A percentile compares a stretch with the other conserved stretches of the same genome.
Conservation (phyloP, 495 filamentous ascomycete genomes). For the Daldinia loculata region DNA sequence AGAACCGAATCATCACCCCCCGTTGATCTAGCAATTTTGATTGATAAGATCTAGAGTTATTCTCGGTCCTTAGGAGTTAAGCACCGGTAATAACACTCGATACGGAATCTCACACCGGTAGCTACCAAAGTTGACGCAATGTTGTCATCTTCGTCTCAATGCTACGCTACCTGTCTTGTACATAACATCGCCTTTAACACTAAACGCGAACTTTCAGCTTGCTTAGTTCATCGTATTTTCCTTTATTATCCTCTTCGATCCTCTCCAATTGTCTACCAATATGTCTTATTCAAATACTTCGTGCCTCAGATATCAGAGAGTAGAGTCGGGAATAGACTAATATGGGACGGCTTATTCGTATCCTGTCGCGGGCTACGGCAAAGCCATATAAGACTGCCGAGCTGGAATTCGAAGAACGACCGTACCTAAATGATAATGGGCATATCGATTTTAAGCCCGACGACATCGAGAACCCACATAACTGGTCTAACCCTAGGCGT, state of each 20-base stretch:
- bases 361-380: slow-evolving; percentile 48
- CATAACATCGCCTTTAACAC: slow-evolving; percentile 24
- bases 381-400: slow-evolving; percentile 50
- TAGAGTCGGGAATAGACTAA: slow-evolving; percentile 5
- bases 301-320: neutral
- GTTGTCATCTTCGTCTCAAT: slow-evolving; percentile 16
- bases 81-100: slow-evolving; percentile 18
- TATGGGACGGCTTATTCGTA: slow-evolving; percentile 40
- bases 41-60: slow-evolving; percentile 5
- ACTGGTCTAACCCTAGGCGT: slow-evolving; percentile 57
- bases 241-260: slow-evolving; percentile 24
- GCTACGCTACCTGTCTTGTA: slow-evolving; percentile 14
- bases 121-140: slow-evolving; percentile 12
- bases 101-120: neutral
- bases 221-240: neutral
- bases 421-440: slow-evolving; percentile 55
- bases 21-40: neutral
- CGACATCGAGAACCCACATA: slow-evolving; percentile 62
- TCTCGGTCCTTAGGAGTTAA: neutral
- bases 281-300: neutral
- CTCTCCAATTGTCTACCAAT: neutral
- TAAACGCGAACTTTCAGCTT: slow-evolving; percentile 17
- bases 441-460: slow-evolving; percentile 55
- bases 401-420: slow-evolving; percentile 37
- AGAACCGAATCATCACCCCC: neutral